Conservation (phyloP, 768 basidiomycete species). For the Tremella yokohamensis region DNA sequence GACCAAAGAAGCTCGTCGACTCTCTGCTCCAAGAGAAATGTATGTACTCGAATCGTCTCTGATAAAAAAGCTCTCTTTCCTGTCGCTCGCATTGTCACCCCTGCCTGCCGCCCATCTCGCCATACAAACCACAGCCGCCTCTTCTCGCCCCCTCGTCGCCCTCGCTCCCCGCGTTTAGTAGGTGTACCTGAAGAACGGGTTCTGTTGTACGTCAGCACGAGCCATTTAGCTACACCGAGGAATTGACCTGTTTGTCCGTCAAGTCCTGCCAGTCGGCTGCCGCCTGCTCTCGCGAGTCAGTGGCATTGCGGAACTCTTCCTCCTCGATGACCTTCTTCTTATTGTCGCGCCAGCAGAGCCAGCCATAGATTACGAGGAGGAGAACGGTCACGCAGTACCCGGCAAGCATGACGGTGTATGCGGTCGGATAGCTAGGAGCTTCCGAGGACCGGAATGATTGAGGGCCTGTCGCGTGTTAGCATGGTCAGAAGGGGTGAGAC, state of each 20-base stretch:
- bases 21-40: too few relatives aligned
- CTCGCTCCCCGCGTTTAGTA: neutral
- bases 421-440: slow-evolving; percentile 13
- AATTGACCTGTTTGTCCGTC: slow-evolving; percentile 30
- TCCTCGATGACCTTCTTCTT: slow-evolving; percentile 33
- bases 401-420: slow-evolving; percentile 18
- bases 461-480: neutral
- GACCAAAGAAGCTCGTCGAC: too few relatives aligned
- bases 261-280: slow-evolving; percentile 35
- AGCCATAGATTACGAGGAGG: slow-evolving; percentile 21
- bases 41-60: too few relatives aligned
- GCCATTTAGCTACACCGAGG: neutral
- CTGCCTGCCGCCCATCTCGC: too few relatives aligned
- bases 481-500: too few relatives aligned
- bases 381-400: slow-evolving; percentile 15
- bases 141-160: too few relatives aligned
- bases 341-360: slow-evolving; percentile 25
- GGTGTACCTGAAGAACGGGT: slow-evolving; percentile 3
- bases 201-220: neutral
- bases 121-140: too few relatives aligned
- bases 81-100: too few relatives aligned
- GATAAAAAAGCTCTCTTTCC: too few relatives aligned
- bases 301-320: slow-evolving; percentile 16
- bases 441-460: slow-evolving; percentile 19
- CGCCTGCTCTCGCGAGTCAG: slow-evolving; percentile 2